A percentile compares a stretch with the other conserved stretches of the same genome.
Conservation (phyloP, 2,329 filamentous ascomycete genomes). For the Raffaelea arxii region DNA sequence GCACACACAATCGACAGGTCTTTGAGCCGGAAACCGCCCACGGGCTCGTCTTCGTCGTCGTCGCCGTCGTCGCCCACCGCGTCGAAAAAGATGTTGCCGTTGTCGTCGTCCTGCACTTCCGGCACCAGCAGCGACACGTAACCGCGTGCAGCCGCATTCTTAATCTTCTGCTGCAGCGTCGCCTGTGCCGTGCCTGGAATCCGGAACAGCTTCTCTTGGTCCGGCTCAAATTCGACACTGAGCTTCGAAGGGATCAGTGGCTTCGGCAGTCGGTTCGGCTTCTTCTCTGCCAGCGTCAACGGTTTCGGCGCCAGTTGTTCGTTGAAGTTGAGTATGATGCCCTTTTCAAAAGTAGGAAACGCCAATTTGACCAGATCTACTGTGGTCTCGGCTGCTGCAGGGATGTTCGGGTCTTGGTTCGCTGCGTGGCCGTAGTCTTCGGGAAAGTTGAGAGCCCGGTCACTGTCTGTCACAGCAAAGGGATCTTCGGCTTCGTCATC, state of each 20-base stretch:
- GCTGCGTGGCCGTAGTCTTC: slow-evolving; percentile 31
- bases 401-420: slow-evolving; percentile 54
- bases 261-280: slow-evolving; percentile 69
- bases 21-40: slow-evolving; percentile 66
- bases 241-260: slow-evolving; percentile 79
- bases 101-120: slow-evolving; percentile 31
- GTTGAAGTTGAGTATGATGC: slow-evolving; percentile 68
- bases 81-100: slow-evolving; percentile 28
- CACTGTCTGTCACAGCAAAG: slow-evolving; percentile 21
- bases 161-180: slow-evolving; percentile 45
- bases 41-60: slow-evolving; percentile 50
- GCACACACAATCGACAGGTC: slow-evolving; percentile 80
- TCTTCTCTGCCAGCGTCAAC: slow-evolving; percentile 69
- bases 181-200: slow-evolving; percentile 52
- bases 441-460: slow-evolving; percentile 29
- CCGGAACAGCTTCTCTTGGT: slow-evolving; percentile 79
- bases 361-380: slow-evolving; percentile 69
- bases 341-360: slow-evolving; percentile 72
- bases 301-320: slow-evolving; percentile 74
- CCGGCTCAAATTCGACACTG: slow-evolving; percentile 72
- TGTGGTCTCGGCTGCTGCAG: slow-evolving; percentile 60
- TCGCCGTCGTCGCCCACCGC: slow-evolving; percentile 27
- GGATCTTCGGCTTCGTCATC: slow-evolving; percentile 22
- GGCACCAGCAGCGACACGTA: slow-evolving; percentile 31
- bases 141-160: slow-evolving; percentile 39